phyloP scores from a whole-genome alignment of 2,329 filamentous ascomycete species.

The Neonectria faginata region DNA sequence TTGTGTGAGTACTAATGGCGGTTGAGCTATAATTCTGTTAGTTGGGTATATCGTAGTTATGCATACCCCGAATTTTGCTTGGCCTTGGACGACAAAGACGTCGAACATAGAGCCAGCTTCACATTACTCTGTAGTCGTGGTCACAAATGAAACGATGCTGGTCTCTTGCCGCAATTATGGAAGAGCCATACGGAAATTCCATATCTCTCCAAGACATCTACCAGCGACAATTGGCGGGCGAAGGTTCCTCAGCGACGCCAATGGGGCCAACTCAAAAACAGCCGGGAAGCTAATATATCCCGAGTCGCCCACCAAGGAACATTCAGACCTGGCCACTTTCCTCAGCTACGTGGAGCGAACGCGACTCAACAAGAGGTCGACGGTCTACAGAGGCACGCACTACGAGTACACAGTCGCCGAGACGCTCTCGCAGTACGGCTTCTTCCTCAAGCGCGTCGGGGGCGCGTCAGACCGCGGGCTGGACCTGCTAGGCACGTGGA shows the following conservation, averaged over 20 bases:
- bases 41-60: constrained; percentile 28
- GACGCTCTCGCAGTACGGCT: constrained; percentile 69
- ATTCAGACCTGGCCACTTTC: constrained; percentile 74
- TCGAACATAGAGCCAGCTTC: neutral
- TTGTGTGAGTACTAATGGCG: neutral
- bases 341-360: constrained; percentile 70
- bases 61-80: constrained; percentile 26
- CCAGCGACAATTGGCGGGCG: constrained; percentile 15
- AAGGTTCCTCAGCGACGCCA: constrained; percentile 20
- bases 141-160: neutral
- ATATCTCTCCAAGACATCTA: neutral
- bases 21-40: constrained; percentile 21
- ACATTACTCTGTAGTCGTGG: neutral
- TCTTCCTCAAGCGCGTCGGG: constrained; percentile 74
- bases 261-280: constrained; percentile 7
- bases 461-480: constrained; percentile 76
- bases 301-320: constrained; percentile 60
- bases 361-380: constrained; percentile 65
- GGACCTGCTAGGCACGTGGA: constrained; percentile 80
- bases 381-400: constrained; percentile 77
- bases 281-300: constrained; percentile 54
- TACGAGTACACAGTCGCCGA: constrained; percentile 78
- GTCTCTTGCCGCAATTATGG: constrained; percentile 6
- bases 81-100: neutral
- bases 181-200: neutral